A percentile compares a stretch with the other conserved stretches of the same genome.
phyloP scores from a whole-genome alignment of 2,329 filamentous ascomycete species.

The Penicillium italicum region DNA sequence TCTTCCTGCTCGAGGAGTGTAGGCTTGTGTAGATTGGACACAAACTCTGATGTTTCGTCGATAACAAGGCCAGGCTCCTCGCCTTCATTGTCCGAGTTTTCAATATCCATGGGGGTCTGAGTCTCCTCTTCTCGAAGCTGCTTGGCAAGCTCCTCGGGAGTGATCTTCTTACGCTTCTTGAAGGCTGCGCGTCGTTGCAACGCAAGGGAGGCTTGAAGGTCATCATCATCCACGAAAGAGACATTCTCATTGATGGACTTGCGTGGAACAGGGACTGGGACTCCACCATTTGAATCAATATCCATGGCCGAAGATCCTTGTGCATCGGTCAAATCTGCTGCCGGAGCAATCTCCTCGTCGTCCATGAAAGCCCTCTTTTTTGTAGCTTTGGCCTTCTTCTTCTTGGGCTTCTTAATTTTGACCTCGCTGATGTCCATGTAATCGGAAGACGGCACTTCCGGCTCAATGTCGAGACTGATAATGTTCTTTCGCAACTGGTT shows the following conservation, averaged over 20 bases:
- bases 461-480: conserved; percentile 71
- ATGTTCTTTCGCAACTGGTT: conserved; percentile 63
- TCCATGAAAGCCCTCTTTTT: conserved; percentile 62
- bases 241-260: conserved; percentile 65
- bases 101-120: conserved; percentile 55
- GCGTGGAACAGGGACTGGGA: conserved; percentile 44
- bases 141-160: conserved; percentile 81
- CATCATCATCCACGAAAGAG: conserved; percentile 83
- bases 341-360: conserved; percentile 55
- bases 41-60: conserved; percentile 92
- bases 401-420: conserved; percentile 93
- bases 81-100: conserved; percentile 47
- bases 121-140: conserved; percentile 65
- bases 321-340: conserved; percentile 33
- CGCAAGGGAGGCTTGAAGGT: conserved; percentile 80
- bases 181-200: conserved; percentile 77
- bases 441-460: conserved; percentile 70
- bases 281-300: conserved; percentile 58
- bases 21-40: conserved; percentile 75
- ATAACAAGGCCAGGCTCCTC: conserved; percentile 73
- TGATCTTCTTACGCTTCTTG: conserved; percentile 84
- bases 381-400: conserved; percentile 71
- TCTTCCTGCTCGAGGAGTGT: conserved; percentile 53
- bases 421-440: conserved; percentile 83
- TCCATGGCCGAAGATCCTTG: conserved; percentile 63